These are phyloP conservation scores for Chenopodium suecicum DNA, from an alignment of 148 eudicot genomes.

Conservation along the genomic window DNA sequence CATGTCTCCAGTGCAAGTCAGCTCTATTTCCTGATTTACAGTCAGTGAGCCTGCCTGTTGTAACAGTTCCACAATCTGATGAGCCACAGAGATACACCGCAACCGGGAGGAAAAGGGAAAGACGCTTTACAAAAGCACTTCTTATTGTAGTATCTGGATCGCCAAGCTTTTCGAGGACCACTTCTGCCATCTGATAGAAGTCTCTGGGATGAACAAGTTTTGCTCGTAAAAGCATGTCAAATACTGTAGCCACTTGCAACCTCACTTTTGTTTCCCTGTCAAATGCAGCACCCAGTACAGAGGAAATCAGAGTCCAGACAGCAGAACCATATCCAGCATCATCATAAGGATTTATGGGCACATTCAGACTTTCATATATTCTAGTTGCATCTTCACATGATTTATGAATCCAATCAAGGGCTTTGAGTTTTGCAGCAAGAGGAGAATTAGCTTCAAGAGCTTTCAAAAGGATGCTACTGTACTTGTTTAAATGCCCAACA, in stretches of 20 bases:
- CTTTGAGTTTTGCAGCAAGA: conserved; percentile 66
- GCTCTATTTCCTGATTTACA: conserved; percentile 35
- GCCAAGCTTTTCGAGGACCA: conserved; percentile 78
- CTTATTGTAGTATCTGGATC: conserved; percentile 67
- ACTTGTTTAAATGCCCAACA: conserved; percentile 57
- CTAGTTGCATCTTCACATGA: conserved; percentile 52
- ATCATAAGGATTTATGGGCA: conserved; percentile 39
- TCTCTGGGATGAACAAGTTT: conserved; percentile 64
- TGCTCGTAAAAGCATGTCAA: conserved; percentile 70
- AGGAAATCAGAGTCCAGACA: conserved; percentile 52
- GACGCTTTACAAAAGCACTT: conserved; percentile 55
- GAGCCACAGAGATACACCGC: conserved; percentile 63
- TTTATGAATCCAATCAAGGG: conserved; percentile 69
- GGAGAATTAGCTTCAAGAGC: conserved; percentile 70
- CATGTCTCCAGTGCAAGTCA: conserved; percentile 74
- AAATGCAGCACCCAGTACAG: conserved; percentile 69
- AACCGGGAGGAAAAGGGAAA: conserved; percentile 70
- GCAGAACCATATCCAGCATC: conserved; percentile 46
- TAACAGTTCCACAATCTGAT: conserved; percentile 41
- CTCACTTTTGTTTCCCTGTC: conserved; percentile 91
- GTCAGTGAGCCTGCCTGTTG: conserved; percentile 31
- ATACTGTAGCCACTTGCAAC: conserved; percentile 56
- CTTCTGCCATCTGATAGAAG: conserved; percentile 51
- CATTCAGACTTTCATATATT: conserved; percentile 41
- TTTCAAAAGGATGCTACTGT: conserved; percentile 47